Evolutionary conservation across 768 basidiomycete species (phyloP).

Genomic region (Tricholoma flavovirens): DNA sequence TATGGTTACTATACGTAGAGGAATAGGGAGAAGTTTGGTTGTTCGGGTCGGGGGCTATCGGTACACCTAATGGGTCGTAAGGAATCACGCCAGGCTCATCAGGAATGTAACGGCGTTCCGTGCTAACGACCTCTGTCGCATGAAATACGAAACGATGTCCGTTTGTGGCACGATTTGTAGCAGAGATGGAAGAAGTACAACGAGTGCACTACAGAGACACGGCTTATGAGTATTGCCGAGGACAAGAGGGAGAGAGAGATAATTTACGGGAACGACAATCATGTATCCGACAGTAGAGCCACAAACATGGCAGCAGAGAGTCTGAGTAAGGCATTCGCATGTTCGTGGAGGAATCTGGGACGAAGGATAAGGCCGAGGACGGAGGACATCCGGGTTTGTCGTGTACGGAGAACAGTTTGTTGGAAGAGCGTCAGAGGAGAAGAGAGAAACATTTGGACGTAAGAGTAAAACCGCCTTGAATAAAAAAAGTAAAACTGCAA

Average conservation of each 20-base stretch:
- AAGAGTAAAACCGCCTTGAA: conserved; percentile 75
- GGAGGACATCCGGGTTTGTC: conserved; percentile 38
- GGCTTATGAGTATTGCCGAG: neutral
- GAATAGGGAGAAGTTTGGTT: conserved; percentile 12
- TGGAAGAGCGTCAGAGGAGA: conserved; percentile 77
- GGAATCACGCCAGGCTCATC: conserved; percentile 60
- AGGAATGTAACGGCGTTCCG: conserved; percentile 57
- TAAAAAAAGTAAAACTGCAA: conserved; percentile 1
- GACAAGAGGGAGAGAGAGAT: neutral
- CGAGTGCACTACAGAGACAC: conserved; percentile 44
- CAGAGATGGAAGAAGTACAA: conserved; percentile 67
- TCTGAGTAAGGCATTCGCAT: conserved; percentile 83
- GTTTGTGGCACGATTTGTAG: conserved; percentile 68
- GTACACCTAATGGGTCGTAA: conserved; percentile 26
- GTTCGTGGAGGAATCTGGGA: conserved; percentile 41
- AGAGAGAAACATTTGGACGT: conserved; percentile 75
- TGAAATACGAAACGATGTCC: conserved; percentile 88
- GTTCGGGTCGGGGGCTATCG: conserved; percentile 11
- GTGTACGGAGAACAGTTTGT: conserved; percentile 68
- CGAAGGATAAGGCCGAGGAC: conserved; percentile 25
- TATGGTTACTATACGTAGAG: neutral
- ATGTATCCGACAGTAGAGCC: conserved; percentile 72
- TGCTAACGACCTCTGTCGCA: conserved; percentile 57
- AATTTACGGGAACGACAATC: conserved; percentile 60
- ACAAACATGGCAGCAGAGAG: conserved; percentile 75